Conservation (phyloP, 2,329 filamentous ascomycete species). For the Scedosporium boydii region DNA sequence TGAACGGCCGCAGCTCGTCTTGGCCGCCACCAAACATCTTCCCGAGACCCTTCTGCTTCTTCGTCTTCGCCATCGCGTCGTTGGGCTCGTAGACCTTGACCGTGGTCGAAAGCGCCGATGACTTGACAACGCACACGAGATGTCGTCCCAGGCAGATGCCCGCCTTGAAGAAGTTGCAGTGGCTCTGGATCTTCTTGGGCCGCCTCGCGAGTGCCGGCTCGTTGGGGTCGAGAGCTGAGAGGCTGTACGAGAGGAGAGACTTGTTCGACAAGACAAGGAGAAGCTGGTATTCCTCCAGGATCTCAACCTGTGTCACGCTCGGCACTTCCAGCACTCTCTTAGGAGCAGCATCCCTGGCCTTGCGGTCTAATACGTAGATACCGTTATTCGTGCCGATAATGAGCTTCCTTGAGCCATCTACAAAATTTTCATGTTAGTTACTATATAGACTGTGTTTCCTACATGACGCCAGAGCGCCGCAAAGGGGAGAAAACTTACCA, state of each 20-base stretch:
- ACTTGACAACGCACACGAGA: conserved; percentile 93
- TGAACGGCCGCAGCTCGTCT: conserved; percentile 92
- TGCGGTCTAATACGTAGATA: conserved; percentile 85
- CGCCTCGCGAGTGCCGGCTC: conserved; percentile 75
- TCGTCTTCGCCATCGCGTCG: conserved; percentile 84
- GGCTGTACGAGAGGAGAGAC: conserved; percentile 78
- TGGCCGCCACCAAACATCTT: conserved; percentile 93
- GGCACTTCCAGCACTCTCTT: conserved; percentile 77
- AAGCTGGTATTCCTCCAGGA: conserved; percentile 88
- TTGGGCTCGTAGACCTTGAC: conserved; percentile 99
- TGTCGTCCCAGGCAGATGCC: conserved; percentile 92
- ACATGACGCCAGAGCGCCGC: conserved; percentile 3
- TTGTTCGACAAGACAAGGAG: conserved; percentile 89
- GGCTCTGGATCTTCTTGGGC: conserved; percentile 91
- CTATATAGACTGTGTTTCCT: no score
- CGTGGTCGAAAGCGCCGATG: conserved; percentile 81
- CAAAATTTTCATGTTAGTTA: conserved; percentile 11
- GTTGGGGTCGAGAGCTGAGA: conserved; percentile 76
- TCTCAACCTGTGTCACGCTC: conserved; percentile 89
- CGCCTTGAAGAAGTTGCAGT: conserved; percentile 97
- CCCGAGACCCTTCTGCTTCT: conserved; percentile 89
- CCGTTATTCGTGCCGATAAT: conserved; percentile 92
- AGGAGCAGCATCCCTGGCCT: conserved; percentile 73
- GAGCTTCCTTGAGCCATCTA: conserved; percentile 88
- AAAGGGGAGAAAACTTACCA: conserved; percentile 43